Percentiles rank a stretch among this genome's conserved stretches.
phyloP scores from a whole-genome alignment of 208 protist genomes.

The Trypanosoma conorhini region DNA sequence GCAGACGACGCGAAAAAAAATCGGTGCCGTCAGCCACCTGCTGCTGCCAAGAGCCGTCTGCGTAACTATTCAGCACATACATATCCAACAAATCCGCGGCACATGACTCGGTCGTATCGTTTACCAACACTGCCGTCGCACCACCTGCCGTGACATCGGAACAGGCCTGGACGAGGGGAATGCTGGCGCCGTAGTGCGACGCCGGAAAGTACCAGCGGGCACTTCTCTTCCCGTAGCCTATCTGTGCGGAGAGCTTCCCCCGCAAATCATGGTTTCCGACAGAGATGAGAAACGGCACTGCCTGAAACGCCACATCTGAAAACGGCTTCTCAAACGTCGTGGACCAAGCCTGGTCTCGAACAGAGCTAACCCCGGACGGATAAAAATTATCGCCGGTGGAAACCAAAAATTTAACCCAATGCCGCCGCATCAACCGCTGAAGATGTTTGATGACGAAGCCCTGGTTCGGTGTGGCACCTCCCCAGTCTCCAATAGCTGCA shows the following conservation, averaged over 20 bases:
- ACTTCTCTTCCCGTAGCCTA: conserved; percentile 12
- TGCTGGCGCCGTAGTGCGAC: conserved; percentile 8
- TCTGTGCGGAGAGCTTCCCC: not conserved
- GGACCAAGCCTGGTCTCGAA: not conserved
- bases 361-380: conserved; percentile 7
- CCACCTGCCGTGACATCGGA: too few species aligned
- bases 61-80: conserved; percentile 27
- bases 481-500: conserved; percentile 28
- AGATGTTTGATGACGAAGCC: conserved; percentile 13
- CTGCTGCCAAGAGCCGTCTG: not conserved
- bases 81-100: conserved; percentile 18
- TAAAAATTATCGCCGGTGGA: conserved; percentile 35
- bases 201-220: conserved; percentile 24
- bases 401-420: conserved; percentile 29
- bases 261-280: conserved; percentile 26
- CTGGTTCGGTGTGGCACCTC: not conserved
- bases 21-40: conserved; percentile 2
- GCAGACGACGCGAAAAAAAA: conserved; percentile 12
- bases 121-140: too few species aligned
- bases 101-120: not conserved
- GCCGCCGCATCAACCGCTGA: not conserved
- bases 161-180: conserved; percentile 15
- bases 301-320: conserved; percentile 6
- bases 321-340: conserved; percentile 26
- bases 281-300: conserved; percentile 24